These are phyloP conservation scores for Sclerotinia nivalis DNA, from an alignment of 2,329 filamentous ascomycete genomes.

Conservation along the genomic window DNA sequence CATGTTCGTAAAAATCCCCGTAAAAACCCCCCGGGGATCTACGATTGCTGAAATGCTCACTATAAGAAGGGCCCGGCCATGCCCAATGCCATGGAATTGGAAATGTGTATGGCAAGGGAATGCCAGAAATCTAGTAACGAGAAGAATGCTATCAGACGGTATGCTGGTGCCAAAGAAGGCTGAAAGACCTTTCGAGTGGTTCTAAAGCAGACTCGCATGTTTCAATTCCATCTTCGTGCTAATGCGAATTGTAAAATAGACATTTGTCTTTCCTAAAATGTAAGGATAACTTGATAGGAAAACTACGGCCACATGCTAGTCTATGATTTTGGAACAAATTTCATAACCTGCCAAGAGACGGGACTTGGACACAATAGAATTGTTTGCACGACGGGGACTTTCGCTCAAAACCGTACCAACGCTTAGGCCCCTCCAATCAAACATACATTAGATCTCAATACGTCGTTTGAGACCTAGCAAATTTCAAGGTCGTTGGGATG, in stretches of 20 bases:
- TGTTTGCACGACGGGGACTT: not conserved
- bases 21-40: not conserved
- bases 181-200: not conserved
- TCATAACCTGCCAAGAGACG: not conserved
- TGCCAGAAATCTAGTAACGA: not conserved
- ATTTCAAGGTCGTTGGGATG: not conserved
- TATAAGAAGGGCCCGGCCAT: not conserved
- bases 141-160: not conserved
- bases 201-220: slow-evolving; percentile 1
- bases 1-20: not conserved
- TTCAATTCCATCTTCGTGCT: not conserved
- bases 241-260: not conserved
- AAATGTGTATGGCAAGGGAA: not conserved
- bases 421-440: not conserved
- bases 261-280: not conserved
- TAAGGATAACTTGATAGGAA: slow-evolving; percentile 2
- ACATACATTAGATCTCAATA: not conserved
- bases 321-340: not conserved
- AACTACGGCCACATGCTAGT: not conserved
- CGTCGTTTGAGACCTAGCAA: not conserved
- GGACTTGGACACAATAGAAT: not conserved
- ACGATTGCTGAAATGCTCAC: not conserved
- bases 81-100: not conserved
- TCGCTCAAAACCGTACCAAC: not conserved
- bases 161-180: not conserved